phyloP scores from a whole-genome alignment of 2,329 filamentous ascomycete genomes.

The Penicillium brasilianum region DNA sequence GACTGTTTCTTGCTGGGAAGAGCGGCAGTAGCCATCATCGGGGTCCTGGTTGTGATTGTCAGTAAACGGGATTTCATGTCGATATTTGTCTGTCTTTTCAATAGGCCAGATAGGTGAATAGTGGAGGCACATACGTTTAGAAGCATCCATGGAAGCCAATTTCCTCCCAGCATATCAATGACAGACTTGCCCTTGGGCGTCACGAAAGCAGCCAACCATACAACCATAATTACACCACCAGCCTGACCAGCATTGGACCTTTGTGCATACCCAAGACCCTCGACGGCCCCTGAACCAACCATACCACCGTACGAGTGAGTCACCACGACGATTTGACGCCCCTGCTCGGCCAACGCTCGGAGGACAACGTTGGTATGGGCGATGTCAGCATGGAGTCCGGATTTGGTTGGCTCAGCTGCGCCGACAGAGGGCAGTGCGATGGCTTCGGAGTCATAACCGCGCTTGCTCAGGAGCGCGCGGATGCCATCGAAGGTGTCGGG shows the following conservation, averaged over 20 bases:
- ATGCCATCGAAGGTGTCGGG: constrained; percentile 36
- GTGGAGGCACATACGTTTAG: constrained; percentile 22
- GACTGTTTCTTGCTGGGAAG: constrained; percentile 20
- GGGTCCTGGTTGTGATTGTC: constrained; percentile 7
- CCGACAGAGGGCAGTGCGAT: constrained; percentile 5
- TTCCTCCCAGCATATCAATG: constrained; percentile 32
- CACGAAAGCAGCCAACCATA: constrained; percentile 43
- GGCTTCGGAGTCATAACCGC: constrained; percentile 1
- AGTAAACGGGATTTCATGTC: not conserved
- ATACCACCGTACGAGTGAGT: constrained; percentile 7
- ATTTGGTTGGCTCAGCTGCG: not conserved
- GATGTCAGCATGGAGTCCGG: constrained; percentile 1
- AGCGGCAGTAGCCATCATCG: constrained; percentile 25
- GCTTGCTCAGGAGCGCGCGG: constrained; percentile 17
- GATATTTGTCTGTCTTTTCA: not conserved
- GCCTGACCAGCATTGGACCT: constrained; percentile 26
- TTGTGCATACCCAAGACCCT: constrained; percentile 8
- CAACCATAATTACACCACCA: constrained; percentile 39
- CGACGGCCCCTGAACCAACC: not conserved
- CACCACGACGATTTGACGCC: constrained; percentile 2
- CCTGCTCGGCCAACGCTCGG: not conserved
- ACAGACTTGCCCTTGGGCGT: constrained; percentile 39
- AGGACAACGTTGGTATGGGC: not conserved
- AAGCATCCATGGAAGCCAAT: constrained; percentile 34
- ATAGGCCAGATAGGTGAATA: not conserved